Evolutionary conservation across 371 early-diverging fungal genomes (phyloP).

Genomic region (Umbelopsis sp.): DNA sequence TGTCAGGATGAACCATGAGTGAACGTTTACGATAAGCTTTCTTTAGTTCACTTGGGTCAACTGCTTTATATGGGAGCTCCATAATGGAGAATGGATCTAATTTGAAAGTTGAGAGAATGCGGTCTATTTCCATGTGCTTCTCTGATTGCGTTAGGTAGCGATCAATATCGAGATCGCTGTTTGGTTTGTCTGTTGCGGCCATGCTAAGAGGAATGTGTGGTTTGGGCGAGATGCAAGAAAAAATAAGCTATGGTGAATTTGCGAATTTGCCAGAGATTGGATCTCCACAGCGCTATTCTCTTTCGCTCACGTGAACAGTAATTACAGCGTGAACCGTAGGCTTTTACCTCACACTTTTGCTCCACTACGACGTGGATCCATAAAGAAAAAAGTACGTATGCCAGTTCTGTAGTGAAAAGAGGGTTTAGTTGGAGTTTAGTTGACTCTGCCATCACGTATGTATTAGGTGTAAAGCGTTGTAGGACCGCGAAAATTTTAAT

Average conservation of each 20-base stretch:
- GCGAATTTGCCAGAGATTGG: neutral
- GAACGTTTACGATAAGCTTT: slow-evolving; percentile 82
- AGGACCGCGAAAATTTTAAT: too few species aligned
- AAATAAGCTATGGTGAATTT: neutral
- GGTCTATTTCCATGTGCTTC: slow-evolving; percentile 83
- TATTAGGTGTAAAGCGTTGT: too few species aligned
- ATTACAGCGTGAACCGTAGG: too few species aligned
- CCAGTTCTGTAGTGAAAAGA: too few species aligned
- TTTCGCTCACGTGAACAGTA: too few species aligned
- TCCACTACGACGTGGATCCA: too few species aligned
- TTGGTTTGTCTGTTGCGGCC: neutral
- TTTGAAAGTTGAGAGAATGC: slow-evolving; percentile 74
- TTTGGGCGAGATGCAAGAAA: neutral
- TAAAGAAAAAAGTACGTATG: too few species aligned
- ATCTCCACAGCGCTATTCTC: neutral
- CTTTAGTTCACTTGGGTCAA: slow-evolving; percentile 67
- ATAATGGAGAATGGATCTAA: slow-evolving; percentile 86
- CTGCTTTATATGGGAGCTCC: slow-evolving; percentile 64
- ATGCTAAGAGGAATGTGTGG: neutral
- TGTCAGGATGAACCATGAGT: slow-evolving; percentile 91
- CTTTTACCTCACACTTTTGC: too few species aligned
- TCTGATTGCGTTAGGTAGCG: slow-evolving; percentile 69
- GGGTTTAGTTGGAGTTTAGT: too few species aligned
- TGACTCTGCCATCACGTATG: too few species aligned
- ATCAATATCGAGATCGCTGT: slow-evolving; percentile 60